These are phyloP conservation scores for Diaporthe citriasiana DNA, from an alignment of 2,329 filamentous ascomycete species.

Conservation along the genomic window DNA sequence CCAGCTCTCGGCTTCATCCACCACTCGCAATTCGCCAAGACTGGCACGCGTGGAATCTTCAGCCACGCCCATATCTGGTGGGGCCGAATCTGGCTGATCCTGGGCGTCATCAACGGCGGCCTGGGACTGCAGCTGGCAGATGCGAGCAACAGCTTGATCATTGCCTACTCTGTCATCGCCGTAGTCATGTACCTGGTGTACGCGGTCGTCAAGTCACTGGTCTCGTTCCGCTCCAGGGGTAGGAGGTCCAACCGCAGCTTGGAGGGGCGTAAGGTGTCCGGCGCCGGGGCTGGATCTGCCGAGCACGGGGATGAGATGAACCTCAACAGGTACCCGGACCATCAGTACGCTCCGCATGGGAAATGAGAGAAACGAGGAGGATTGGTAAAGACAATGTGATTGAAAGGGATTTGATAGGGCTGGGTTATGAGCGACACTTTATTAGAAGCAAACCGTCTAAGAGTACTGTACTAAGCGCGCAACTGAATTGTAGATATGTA, in stretches of 20 bases:
- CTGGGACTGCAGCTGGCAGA: conserved; percentile 68
- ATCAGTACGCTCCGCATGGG: neutral
- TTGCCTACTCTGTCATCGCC: conserved; percentile 70
- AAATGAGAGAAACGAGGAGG: conserved; percentile 9
- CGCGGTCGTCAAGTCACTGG: conserved; percentile 50
- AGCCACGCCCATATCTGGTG: conserved; percentile 74
- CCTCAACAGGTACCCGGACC: conserved; percentile 26
- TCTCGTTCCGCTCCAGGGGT: conserved; percentile 25
- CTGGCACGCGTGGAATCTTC: conserved; percentile 62
- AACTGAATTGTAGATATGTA: conserved; percentile 4
- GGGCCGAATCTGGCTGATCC: conserved; percentile 68
- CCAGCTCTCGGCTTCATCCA: conserved; percentile 71
- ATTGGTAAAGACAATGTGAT: neutral
- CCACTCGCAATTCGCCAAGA: conserved; percentile 66
- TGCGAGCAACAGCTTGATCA: conserved; percentile 57
- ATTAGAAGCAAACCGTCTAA: neutral
- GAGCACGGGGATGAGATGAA: conserved; percentile 36
- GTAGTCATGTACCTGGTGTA: conserved; percentile 64
- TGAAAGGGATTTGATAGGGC: neutral
- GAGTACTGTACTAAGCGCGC: neutral
- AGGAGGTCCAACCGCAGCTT: neutral
- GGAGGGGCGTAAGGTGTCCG: conserved; percentile 24
- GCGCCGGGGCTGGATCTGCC: conserved; percentile 17
- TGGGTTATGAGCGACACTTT: neutral
- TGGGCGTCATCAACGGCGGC: conserved; percentile 75